Evolutionary conservation across 768 basidiomycete species (phyloP).

Genomic region (Cyclocybe aegerita): DNA sequence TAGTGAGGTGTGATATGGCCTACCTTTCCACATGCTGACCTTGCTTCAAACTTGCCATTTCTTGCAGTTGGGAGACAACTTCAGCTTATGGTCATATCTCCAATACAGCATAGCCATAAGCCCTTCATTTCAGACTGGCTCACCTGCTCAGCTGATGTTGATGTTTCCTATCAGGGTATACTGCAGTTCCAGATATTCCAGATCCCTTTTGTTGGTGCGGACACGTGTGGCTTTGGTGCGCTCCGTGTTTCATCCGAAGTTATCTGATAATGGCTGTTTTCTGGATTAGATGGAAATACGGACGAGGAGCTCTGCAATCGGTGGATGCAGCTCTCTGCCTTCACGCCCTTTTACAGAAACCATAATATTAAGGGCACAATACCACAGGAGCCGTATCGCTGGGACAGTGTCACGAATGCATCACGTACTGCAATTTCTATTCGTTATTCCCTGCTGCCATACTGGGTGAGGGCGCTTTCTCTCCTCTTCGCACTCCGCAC

Average conservation of each 20-base stretch:
- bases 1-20: conserved; percentile 2
- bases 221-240: conserved; percentile 68
- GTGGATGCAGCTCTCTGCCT: conserved; percentile 87
- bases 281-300: conserved; percentile 50
- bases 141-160: conserved; percentile 2
- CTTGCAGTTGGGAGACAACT: conserved; percentile 71
- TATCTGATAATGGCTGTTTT: conserved; percentile 5
- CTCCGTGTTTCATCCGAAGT: conserved; percentile 18
- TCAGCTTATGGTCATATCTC: conserved; percentile 74
- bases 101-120: conserved; percentile 52
- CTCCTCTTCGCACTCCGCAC: background rate
- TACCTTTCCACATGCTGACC: conserved; percentile 12
- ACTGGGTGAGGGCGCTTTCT: conserved; percentile 57
- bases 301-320: conserved; percentile 81
- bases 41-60: background rate
- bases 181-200: conserved; percentile 85
- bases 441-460: conserved; percentile 72
- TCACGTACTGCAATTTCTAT: conserved; percentile 69
- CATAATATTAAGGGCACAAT: conserved; percentile 70
- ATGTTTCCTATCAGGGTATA: conserved; percentile 48
- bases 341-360: conserved; percentile 81
- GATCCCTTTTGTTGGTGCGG: conserved; percentile 82
- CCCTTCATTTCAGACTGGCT: conserved; percentile 13
- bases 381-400: conserved; percentile 78
- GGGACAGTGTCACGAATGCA: conserved; percentile 78